These are phyloP conservation scores for Parmales sp. DNA, from an alignment of 108 stramenopile genomes.

Conservation along the genomic window DNA sequence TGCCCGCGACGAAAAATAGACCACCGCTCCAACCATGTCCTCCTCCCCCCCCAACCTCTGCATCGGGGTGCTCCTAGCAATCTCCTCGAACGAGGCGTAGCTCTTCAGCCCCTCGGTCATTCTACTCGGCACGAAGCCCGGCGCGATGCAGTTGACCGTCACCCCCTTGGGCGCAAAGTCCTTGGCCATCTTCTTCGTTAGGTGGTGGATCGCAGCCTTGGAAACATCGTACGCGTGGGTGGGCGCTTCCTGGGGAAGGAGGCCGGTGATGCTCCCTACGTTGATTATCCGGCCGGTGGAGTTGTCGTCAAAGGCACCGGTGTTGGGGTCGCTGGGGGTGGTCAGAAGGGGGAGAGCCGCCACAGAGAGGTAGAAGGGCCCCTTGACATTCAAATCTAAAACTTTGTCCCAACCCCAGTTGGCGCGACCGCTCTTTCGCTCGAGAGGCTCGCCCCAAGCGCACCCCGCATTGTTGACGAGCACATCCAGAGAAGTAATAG, in stretches of 20 bases:
- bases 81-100: slow-evolving; percentile 44
- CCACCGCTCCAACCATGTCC: slow-evolving; percentile 81
- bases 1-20: slow-evolving; percentile 67
- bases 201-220: slow-evolving; percentile 83
- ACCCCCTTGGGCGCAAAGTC: slow-evolving; percentile 68
- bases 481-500: slow-evolving; percentile 53
- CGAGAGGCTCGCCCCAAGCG: slow-evolving; percentile 40
- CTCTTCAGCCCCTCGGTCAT: slow-evolving; percentile 66
- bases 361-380: slow-evolving; percentile 75
- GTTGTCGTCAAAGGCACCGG: not conserved
- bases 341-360: slow-evolving; percentile 70
- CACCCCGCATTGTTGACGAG: slow-evolving; percentile 67
- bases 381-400: slow-evolving; percentile 82
- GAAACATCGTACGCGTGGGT: slow-evolving; percentile 86
- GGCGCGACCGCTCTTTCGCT: slow-evolving; percentile 61
- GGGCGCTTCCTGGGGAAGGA: slow-evolving; percentile 64
- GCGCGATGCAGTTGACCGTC: slow-evolving; percentile 82
- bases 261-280: slow-evolving; percentile 78
- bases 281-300: slow-evolving; percentile 71
- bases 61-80: slow-evolving; percentile 54
- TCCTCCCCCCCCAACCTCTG: slow-evolving; percentile 69
- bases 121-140: slow-evolving; percentile 71
- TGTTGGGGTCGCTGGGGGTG: not conserved
- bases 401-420: slow-evolving; percentile 93
- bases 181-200: slow-evolving; percentile 77